Base-by-base conservation (phyloP, 257 asterid species). In the Solanum ossicruentum region DNA sequence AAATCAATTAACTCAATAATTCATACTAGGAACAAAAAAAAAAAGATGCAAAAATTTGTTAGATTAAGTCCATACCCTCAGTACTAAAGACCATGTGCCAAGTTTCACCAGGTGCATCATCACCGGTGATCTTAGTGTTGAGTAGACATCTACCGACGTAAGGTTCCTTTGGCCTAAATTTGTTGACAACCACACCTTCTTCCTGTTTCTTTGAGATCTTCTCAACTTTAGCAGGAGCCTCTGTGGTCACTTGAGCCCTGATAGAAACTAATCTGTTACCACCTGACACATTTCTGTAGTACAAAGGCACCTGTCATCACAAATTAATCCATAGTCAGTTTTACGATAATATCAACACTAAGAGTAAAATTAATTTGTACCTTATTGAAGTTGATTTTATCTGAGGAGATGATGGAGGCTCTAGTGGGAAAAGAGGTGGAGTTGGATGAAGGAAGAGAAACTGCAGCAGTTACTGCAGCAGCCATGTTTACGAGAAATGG, bases 91-190 rank as follows among this genome's bases (percentile, higher is more conserved):
- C 98, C 98, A 96, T 95, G 91, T 96, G 99, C 98, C 98, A 94
- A 20, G 98, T 96, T 88, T 96, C 99, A 72, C 99, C 99, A 4
- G 99, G 99, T 61, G 99, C 98, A 39, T 96, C 98, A 67, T 96
- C 99, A 10, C 94, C 98, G 3, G 99, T 96, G 94, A 96, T 96
- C 94, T 96, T 96, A 82, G 98, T 95, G 95, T 95, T 96, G 63
- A 96, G 93, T 65, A 95, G 97, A 93, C 78, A 70, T 70, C 78
- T 93, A 45, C 99, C 98, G 65, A 82, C 23, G 56, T 95, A 96
- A 1, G 99, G 99, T 3, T 93, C 97, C 87, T 96, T 96, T n/a
- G 99, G 99, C 95, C 80, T 95, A 90, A 32, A 96, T 85, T 92
- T 95, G 93, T 95, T 96, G 18, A 93, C 97, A 21, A 92, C 81